Evolutionary conservation across 2,329 filamentous ascomycete genomes (phyloP).

Genomic region (Cladosporium austrohemisphaericum): DNA sequence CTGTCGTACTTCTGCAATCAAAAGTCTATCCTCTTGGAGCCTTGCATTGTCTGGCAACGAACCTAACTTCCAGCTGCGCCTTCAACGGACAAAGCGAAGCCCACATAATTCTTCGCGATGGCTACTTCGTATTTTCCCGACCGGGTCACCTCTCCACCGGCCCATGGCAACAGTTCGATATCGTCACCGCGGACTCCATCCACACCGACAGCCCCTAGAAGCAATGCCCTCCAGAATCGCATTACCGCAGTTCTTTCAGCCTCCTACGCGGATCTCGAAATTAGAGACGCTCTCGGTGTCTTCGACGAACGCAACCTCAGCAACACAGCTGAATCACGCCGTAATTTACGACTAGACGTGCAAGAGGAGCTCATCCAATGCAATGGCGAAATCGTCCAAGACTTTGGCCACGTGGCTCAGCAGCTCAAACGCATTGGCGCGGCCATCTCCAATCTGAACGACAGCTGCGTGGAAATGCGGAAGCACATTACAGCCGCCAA

Average conservation of each 20-base stretch:
- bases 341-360: conserved; percentile 74
- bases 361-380: conserved; percentile 91
- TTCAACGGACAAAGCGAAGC: no score
- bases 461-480: conserved; percentile 76
- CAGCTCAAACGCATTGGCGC: conserved; percentile 82
- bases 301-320: conserved; percentile 67
- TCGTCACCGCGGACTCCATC: conserved; percentile 16
- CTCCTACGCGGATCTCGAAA: conserved; percentile 89
- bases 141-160: conserved; percentile 18
- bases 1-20: no score
- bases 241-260: conserved; percentile 82
- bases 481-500: conserved; percentile 72
- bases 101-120: no score
- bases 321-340: conserved; percentile 74
- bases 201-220: conserved; percentile 33
- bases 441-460: conserved; percentile 74
- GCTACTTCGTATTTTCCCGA: conserved; percentile 25
- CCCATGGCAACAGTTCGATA: conserved; percentile 2
- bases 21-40: no score
- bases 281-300: conserved; percentile 75
- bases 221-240: conserved; percentile 72
- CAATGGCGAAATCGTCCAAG: conserved; percentile 82
- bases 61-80: no score
- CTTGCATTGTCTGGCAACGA: no score
- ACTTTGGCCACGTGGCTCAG: conserved; percentile 88